Base-by-base conservation (phyloP, 1,284 basidiomycete species). In the Apiotrichum siamense region DNA sequence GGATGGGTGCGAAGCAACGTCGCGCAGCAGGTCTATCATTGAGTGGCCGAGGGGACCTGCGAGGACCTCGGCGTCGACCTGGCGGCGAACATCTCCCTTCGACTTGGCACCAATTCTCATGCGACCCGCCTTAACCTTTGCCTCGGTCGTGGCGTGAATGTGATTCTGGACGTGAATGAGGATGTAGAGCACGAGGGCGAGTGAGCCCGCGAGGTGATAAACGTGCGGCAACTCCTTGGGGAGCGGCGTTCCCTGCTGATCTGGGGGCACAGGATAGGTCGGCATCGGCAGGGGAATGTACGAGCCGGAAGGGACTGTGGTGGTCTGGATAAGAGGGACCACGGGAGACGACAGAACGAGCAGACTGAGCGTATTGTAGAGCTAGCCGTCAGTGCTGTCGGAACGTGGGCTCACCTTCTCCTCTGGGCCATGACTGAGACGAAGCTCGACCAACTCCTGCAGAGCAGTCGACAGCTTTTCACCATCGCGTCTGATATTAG, bases 401-500 rank as follows among this genome's bases (percentile, higher is more conserved):
- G 25, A 26, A 49, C 47, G 50, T 24, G 35, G 52, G n/a, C 49
- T 40, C 58, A 86, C 86, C 71, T 88, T 78, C 45, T 76, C 66
- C 27, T 76, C 75, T 3, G 80, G 80, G 0, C 86, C 87, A 53
- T 83, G 77, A 42, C 81, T 75, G 17, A 83, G 77, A 24, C 82
- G 79, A 3, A 84, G 65, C 3, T 82, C 78, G n/a, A 96, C 73
- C 33, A 88, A 75, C 59, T 84, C 87, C 66, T 92, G 87, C 37
- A 94, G 68, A 0, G 78, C 76, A 63, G 89, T 86, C 1, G 87
- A 88, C 59, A 85, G 87, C 71, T 88, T 93, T 9, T 77, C 77
- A 0, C 80, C 81, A 66, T 97, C 90, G 29, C 82, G 76, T 5
- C 89, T 92, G 57, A 0, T 1, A 43, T 38, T 17, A 58, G 50